Conservation (phyloP, 2,329 filamentous ascomycete genomes). For the Fusarium sacchari region DNA sequence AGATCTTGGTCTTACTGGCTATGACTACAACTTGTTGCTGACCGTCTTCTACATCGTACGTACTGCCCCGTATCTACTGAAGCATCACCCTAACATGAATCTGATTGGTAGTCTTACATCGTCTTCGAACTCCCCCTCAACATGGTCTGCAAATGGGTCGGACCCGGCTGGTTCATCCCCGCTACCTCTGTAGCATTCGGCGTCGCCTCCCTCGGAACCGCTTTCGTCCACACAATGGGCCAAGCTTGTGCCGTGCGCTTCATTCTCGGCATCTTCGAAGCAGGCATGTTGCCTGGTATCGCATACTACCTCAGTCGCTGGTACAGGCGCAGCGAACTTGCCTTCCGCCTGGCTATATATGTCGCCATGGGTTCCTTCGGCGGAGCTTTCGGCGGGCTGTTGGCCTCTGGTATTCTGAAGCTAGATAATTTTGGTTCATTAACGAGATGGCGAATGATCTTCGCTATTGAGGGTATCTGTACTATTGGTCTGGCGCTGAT, state of each 20-base stretch:
- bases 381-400: neutral
- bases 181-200: slow-evolving; percentile 54
- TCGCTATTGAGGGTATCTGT: slow-evolving; percentile 67
- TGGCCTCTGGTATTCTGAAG: slow-evolving; percentile 9
- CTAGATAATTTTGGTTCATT: neutral
- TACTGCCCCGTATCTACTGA: neutral
- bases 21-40: slow-evolving; percentile 11
- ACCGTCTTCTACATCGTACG: slow-evolving; percentile 17
- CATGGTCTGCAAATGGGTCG: slow-evolving; percentile 69
- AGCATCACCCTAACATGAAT: neutral
- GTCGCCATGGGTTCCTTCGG: slow-evolving; percentile 23
- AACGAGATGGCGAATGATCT: slow-evolving; percentile 46
- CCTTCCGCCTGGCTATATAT: slow-evolving; percentile 7
- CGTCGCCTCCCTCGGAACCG: slow-evolving; percentile 9
- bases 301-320: slow-evolving; percentile 71
- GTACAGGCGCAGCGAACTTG: slow-evolving; percentile 60
- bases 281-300: slow-evolving; percentile 71
- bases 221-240: slow-evolving; percentile 21
- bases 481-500: neutral
- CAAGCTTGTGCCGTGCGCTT: slow-evolving; percentile 62
- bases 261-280: slow-evolving; percentile 68
- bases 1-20: slow-evolving; percentile 66
- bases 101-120: slow-evolving; percentile 57
- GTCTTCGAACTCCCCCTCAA: slow-evolving; percentile 73
- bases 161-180: slow-evolving; percentile 73